These are phyloP conservation scores for Talaromyces albobiverticillius DNA, from an alignment of 2,329 filamentous ascomycete genomes.

Conservation along the genomic window DNA sequence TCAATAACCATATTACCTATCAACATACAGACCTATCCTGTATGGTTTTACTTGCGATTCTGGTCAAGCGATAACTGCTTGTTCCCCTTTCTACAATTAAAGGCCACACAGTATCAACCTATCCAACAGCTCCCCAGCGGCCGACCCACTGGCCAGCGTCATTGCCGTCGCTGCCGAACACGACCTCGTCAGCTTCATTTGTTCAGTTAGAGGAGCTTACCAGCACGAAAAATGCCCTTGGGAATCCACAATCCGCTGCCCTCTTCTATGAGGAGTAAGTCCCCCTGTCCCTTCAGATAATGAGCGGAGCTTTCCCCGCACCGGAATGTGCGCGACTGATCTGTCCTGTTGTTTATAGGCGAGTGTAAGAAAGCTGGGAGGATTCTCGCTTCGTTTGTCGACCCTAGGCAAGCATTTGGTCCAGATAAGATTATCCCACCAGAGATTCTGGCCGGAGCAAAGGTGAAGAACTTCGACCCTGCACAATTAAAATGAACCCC, in stretches of 20 bases:
- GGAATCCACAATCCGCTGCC: slow-evolving; percentile 48
- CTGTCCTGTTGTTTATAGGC: slow-evolving; percentile 53
- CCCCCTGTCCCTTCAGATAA: slow-evolving; percentile 12
- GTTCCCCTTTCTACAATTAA: background rate
- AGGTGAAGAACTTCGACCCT: slow-evolving; percentile 54
- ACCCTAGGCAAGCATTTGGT: slow-evolving; percentile 87
- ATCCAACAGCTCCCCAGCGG: no score
- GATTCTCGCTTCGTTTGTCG: slow-evolving; percentile 91
- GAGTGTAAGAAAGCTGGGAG: slow-evolving; percentile 97
- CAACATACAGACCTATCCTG: background rate
- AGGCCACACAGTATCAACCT: no score
- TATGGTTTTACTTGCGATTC: background rate
- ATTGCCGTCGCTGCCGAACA: background rate
- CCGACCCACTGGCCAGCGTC: background rate
- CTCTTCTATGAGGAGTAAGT: slow-evolving; percentile 48
- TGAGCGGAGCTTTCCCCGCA: slow-evolving; percentile 28
- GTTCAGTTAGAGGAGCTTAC: background rate
- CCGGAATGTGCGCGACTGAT: slow-evolving; percentile 31
- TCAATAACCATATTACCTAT: background rate
- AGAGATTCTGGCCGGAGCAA: slow-evolving; percentile 81
- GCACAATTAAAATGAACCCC: background rate
- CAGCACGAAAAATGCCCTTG: slow-evolving; percentile 38
- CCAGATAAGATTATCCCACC: slow-evolving; percentile 97
- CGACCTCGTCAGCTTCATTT: background rate
- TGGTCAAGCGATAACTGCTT: slow-evolving; percentile 1